These are phyloP conservation scores for Houttuynia cordata DNA, from an alignment of 164 flowering plant genomes.

Conservation along the genomic window DNA sequence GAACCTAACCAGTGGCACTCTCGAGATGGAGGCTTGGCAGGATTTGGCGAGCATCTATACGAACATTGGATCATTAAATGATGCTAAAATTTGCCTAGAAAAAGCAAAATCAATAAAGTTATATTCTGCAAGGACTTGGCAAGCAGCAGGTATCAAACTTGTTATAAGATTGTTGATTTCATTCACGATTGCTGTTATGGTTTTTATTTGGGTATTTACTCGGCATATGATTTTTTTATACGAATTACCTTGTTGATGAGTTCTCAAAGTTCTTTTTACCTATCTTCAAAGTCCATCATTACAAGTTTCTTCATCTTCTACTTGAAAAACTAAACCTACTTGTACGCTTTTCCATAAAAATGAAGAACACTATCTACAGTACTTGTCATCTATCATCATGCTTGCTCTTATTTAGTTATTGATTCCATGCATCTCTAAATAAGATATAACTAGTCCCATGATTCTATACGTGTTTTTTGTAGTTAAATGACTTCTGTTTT, in stretches of 20 bases:
- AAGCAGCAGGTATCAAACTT: slow-evolving; percentile 44
- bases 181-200: too few species aligned
- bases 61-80: slow-evolving; percentile 40
- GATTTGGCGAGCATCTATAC: slow-evolving; percentile 67
- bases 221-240: too few species aligned
- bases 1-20: slow-evolving; percentile 23
- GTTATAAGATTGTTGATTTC: neutral
- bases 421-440: neutral
- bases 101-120: slow-evolving; percentile 53
- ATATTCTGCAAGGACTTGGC: slow-evolving; percentile 65
- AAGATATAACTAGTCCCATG: neutral
- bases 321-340: too few species aligned
- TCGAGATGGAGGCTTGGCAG: slow-evolving; percentile 78
- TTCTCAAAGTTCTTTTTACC: too few species aligned
- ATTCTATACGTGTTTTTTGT: too few species aligned
- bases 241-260: too few species aligned
- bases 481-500: neutral
- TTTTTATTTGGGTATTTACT: neutral
- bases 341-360: too few species aligned
- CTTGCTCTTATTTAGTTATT: too few species aligned
- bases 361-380: too few species aligned
- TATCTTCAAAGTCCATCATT: too few species aligned
- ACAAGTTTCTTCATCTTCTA: too few species aligned
- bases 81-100: slow-evolving; percentile 57
- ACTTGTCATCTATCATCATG: too few species aligned